Conservation (phyloP, 106 monocot genomes). For the Narthecium ossifragum region DNA sequence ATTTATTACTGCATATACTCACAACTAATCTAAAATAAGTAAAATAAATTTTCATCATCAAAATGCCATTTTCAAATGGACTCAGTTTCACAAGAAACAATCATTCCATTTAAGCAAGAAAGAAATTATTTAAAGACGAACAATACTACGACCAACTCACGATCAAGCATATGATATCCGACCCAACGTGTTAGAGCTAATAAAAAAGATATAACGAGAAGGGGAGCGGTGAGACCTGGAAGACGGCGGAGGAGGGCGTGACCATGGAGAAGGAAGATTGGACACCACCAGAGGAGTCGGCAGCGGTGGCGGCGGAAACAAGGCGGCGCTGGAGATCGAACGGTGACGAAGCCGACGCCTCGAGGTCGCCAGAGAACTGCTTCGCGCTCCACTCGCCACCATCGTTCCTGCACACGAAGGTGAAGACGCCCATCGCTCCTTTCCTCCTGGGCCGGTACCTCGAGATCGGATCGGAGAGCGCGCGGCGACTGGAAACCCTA, state of each 20-base stretch:
- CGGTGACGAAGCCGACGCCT: constrained; percentile 48
- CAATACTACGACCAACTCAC: neutral
- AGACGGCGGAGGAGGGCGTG: constrained; percentile 71
- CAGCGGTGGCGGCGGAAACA: constrained; percentile 43
- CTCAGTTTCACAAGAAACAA: neutral
- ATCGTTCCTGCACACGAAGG: constrained; percentile 70
- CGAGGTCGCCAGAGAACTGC: constrained; percentile 74
- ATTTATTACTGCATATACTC: no score
- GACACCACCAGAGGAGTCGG: constrained; percentile 65
- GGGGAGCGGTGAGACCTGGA: constrained; percentile 60
- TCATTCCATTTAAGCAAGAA: neutral
- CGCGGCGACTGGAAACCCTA: neutral
- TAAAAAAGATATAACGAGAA: neutral
- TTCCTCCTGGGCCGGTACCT: neutral
- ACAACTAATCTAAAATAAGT: no score
- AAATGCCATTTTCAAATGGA: no score
- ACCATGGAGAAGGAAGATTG: constrained; percentile 70
- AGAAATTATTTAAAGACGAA: neutral
- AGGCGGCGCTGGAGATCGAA: constrained; percentile 76
- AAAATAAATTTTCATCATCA: no score
- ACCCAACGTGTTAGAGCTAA: neutral
- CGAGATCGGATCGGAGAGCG: neutral
- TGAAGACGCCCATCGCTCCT: constrained; percentile 71
- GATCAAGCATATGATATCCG: neutral
- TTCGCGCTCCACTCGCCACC: constrained; percentile 68